Conservation (phyloP, 805 yeast species). For the Wickerhamiella qilinensis region DNA sequence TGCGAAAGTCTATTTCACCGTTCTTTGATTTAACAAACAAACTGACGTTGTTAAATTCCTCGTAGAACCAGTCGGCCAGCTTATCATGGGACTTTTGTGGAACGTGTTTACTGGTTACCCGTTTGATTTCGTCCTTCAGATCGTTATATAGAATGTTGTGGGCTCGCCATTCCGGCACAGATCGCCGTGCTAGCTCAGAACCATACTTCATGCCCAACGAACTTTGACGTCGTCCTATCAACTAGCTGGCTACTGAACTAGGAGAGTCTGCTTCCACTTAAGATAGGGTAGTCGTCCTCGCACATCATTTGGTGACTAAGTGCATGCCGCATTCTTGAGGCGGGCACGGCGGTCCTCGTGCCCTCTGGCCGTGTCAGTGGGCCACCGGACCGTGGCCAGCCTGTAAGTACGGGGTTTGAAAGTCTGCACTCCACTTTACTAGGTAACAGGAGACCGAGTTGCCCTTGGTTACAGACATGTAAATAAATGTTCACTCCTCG, state of each 20-base stretch:
- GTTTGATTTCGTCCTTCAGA: constrained; percentile 47
- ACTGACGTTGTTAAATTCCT: constrained; percentile 20
- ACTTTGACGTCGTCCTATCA: neutral
- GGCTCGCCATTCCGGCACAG: constrained; percentile 78
- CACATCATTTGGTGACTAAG: neutral
- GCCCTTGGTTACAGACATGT: too few relatives aligned
- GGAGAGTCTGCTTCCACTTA: neutral
- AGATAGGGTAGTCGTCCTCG: neutral
- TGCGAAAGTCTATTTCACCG: constrained; percentile 48
- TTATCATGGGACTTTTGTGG: constrained; percentile 6
- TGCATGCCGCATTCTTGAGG: neutral
- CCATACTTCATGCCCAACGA: constrained; percentile 67
- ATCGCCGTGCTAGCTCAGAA: constrained; percentile 49
- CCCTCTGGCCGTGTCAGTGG: too few relatives aligned
- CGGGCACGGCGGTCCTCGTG: too few relatives aligned
- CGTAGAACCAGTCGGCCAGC: constrained; percentile 6
- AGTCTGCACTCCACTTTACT: too few relatives aligned
- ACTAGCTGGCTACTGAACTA: neutral
- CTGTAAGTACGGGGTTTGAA: too few relatives aligned
- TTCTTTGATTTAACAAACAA: constrained; percentile 51
- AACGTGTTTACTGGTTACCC: constrained; percentile 27
- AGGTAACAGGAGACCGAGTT: too few relatives aligned
- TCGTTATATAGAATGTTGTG: constrained; percentile 75
- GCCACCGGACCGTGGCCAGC: too few relatives aligned
- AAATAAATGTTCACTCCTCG: too few relatives aligned